Evolutionary conservation across 441 rosid genomes (phyloP), one percentile per base, ranked within the genome.

Genomic region (Metrosideros polymorpha): DNA sequence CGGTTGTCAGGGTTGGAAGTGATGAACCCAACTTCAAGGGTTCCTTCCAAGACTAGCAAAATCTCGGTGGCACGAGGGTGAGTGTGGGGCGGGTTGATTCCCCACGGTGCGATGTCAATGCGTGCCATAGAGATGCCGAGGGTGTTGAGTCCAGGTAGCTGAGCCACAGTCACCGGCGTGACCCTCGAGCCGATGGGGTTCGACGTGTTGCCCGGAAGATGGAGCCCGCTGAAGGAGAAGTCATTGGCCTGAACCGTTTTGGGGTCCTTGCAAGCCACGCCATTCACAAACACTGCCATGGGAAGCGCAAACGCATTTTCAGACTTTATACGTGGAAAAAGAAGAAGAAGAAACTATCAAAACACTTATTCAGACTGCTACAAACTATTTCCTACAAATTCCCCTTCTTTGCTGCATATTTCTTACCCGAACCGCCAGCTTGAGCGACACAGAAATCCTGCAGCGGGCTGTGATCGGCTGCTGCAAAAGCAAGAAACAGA

Each of bases 391-490:
- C n/a, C n/a, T n/a, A n/a, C n/a, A n/a, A n/a, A n/a, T n/a, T n/a
- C n/a, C n/a, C n/a, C n/a, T n/a, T n/a, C n/a, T n/a, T n/a, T n/a
- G n/a, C n/a, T n/a, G n/a, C n/a, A n/a, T n/a, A n/a, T n/a, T n/a
- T n/a, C n/a, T n/a, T 66, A 66, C 79, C 47, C 10, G 79, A 42
- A 71, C 49, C 32, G 47, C n/a, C 84, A 3, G 84, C 7, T 53
- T 53, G 42, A 45, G 87, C 55, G 5, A 85, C 84, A 57, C 76
- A 85, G 87, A 85, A 85, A 59, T 85, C 87, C 66, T 82, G 82
- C 49, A 42, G 51, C 25, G 86, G 82, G 22, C 51, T 85, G 7
- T 82, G 84, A 76, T 88, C 92, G 25, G 87, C 85, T 45, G 82
- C n/a, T 2, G 57, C 85, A 51, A 76, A 50, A 5, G 83, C 66